phyloP scores from a whole-genome alignment of 495 filamentous ascomycete genomes.

The Apiosordaria backusii region DNA sequence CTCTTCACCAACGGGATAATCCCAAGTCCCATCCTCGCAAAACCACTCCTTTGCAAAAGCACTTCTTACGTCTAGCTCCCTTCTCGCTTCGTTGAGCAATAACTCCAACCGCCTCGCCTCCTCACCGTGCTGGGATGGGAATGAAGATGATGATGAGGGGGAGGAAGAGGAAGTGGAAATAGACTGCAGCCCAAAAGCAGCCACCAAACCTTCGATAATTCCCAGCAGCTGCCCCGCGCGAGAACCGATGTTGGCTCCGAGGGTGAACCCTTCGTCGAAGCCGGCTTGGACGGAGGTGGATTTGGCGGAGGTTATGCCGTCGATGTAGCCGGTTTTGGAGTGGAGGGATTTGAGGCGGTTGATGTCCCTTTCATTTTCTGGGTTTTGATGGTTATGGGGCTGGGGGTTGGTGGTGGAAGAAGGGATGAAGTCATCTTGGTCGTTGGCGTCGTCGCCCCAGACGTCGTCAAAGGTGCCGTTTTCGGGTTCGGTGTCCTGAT shows the following conservation, averaged over 20 bases:
- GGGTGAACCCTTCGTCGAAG: constrained; percentile 81
- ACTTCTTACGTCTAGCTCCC: constrained; percentile 57
- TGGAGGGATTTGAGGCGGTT: constrained; percentile 72
- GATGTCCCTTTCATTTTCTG: constrained; percentile 48
- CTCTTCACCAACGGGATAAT: constrained; percentile 49
- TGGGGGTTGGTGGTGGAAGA: neutral
- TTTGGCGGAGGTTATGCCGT: constrained; percentile 75
- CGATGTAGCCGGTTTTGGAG: constrained; percentile 83
- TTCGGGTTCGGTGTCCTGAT: neutral
- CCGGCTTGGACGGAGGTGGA: constrained; percentile 66
- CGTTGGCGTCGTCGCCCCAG: constrained; percentile 21
- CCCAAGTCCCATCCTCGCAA: constrained; percentile 59
- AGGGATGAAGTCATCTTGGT: constrained; percentile 2
- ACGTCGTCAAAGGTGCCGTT: constrained; percentile 27
- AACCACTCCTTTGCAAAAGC: constrained; percentile 64
- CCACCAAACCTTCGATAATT: constrained; percentile 60
- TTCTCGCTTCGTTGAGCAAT: constrained; percentile 51
- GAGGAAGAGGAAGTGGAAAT: constrained; percentile 30
- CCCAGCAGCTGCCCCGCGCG: constrained; percentile 68
- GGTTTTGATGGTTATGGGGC: neutral
- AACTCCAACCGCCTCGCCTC: constrained; percentile 26
- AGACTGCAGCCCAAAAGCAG: constrained; percentile 13
- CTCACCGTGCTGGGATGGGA: constrained; percentile 4
- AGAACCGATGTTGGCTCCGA: constrained; percentile 76
- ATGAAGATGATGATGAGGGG: too few relatives aligned